Conservation (phyloP, 352 stramenopile genomes). For the Globisporangium barbulae region DNA sequence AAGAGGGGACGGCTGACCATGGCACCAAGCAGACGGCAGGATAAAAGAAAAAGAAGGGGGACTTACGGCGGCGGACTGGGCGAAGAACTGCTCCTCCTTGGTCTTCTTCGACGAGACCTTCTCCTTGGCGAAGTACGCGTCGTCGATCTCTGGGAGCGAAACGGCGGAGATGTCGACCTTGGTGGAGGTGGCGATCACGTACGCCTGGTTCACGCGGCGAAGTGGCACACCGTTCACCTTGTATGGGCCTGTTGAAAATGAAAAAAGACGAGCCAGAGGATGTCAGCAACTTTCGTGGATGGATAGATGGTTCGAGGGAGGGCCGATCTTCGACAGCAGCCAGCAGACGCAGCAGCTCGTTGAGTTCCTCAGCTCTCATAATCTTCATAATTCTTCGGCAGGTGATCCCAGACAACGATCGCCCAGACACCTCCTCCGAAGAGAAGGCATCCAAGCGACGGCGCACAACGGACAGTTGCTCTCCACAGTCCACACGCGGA, state of each 20-base stretch:
- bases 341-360: background rate
- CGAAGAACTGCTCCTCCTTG: constrained; percentile 98
- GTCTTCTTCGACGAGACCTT: constrained; percentile 86
- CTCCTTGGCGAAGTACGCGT: constrained; percentile 97
- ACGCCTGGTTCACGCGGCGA: constrained; percentile 97
- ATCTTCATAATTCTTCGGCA: constrained; percentile 68
- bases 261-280: background rate
- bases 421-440: constrained; percentile 11
- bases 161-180: constrained; percentile 95
- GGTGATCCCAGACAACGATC: constrained; percentile 20
- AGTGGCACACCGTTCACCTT: constrained; percentile 99
- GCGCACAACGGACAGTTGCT: background rate
- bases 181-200: constrained; percentile 98
- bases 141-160: constrained; percentile 91
- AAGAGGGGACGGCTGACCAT: constrained; percentile 7
- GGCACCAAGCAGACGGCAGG: background rate
- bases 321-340: background rate
- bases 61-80: constrained; percentile 85
- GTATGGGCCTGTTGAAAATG: constrained; percentile 91
- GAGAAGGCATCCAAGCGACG: constrained; percentile 1
- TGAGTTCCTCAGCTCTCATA: constrained; percentile 88
- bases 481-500: constrained; percentile 10
- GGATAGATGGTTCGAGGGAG: background rate
- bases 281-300: background rate
- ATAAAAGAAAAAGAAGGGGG: background rate